Evolutionary conservation across 1,284 basidiomycete genomes (phyloP).

Genomic region (Naganishia liquefaciens): DNA sequence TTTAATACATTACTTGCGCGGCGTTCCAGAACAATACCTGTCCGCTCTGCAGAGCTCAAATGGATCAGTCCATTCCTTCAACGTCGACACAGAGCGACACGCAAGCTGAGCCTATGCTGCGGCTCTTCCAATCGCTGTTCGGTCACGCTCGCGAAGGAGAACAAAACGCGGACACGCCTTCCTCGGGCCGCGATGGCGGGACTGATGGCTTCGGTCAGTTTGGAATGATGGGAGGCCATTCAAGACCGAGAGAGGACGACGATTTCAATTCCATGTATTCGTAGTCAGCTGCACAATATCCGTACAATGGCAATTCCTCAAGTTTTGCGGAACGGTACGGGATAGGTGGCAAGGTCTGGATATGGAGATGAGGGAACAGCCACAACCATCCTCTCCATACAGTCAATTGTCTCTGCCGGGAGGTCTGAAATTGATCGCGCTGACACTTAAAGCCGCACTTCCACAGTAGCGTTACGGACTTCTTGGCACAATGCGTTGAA

Average conservation of each 20-base stretch:
- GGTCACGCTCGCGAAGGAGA: conserved; percentile 7
- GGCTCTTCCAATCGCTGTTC: conserved; percentile 23
- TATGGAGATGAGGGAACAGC: no score
- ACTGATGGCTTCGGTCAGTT: neutral
- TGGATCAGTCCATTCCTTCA: conserved; percentile 17
- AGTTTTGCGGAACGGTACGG: no score
- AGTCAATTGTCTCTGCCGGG: no score
- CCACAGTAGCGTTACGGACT: no score
- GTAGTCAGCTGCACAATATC: neutral
- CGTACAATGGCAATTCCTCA: neutral
- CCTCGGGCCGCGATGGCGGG: no score
- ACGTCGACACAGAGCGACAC: neutral
- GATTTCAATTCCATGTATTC: conserved; percentile 28
- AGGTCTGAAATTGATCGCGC: no score
- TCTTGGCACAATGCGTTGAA: no score
- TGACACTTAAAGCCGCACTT: no score
- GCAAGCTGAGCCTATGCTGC: conserved; percentile 19
- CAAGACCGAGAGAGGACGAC: conserved; percentile 16
- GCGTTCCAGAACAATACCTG: conserved; percentile 31
- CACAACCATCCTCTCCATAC: no score
- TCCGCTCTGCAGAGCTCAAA: conserved; percentile 30
- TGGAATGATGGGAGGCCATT: neutral
- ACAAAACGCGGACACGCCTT: neutral
- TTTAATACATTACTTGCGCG: neutral
- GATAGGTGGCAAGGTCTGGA: no score